Evolutionary conservation across 2,329 filamentous ascomycete species (phyloP).

Genomic region (Dothideomycetes sp.): DNA sequence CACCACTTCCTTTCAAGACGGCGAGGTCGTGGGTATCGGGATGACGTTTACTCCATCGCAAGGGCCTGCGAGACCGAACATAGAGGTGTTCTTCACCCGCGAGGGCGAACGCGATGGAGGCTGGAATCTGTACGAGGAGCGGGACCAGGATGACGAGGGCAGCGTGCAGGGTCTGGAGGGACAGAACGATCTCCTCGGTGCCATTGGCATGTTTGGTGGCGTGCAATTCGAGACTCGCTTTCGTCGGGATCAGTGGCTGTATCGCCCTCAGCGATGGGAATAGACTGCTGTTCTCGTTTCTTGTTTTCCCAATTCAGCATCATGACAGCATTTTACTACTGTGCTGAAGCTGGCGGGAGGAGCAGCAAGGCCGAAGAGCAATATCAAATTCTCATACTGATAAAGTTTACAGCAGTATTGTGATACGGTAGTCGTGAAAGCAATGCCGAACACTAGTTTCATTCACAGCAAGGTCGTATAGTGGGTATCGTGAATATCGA

Average conservation of each 20-base stretch:
- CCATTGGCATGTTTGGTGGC: conserved; percentile 60
- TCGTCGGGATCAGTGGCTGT: conserved; percentile 20
- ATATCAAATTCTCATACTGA: too few relatives aligned
- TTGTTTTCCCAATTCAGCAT: too few relatives aligned
- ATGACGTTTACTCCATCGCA: conserved; percentile 43
- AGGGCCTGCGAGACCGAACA: conserved; percentile 24
- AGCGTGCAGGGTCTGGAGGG: conserved; percentile 59
- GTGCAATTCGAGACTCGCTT: conserved; percentile 53
- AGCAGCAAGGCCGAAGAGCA: too few relatives aligned
- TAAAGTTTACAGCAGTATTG: too few relatives aligned
- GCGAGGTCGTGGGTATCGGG: conserved; percentile 60
- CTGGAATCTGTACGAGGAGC: conserved; percentile 69
- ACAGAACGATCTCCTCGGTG: conserved; percentile 41
- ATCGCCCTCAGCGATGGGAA: conserved; percentile 12
- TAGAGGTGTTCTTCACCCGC: conserved; percentile 59
- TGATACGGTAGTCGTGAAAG: too few relatives aligned
- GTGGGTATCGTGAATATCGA: too few relatives aligned
- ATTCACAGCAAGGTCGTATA: too few relatives aligned
- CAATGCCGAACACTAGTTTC: too few relatives aligned
- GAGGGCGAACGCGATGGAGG: conserved; percentile 48
- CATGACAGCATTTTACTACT: too few relatives aligned
- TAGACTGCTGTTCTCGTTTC: too few relatives aligned
- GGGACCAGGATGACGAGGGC: conserved; percentile 50
- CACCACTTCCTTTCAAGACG: conserved; percentile 49
- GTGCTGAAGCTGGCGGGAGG: too few relatives aligned